Evolutionary conservation across 78 protist genomes (phyloP), one percentile per base, ranked within the genome.

Genomic region (Thecamonas trahens): DNA sequence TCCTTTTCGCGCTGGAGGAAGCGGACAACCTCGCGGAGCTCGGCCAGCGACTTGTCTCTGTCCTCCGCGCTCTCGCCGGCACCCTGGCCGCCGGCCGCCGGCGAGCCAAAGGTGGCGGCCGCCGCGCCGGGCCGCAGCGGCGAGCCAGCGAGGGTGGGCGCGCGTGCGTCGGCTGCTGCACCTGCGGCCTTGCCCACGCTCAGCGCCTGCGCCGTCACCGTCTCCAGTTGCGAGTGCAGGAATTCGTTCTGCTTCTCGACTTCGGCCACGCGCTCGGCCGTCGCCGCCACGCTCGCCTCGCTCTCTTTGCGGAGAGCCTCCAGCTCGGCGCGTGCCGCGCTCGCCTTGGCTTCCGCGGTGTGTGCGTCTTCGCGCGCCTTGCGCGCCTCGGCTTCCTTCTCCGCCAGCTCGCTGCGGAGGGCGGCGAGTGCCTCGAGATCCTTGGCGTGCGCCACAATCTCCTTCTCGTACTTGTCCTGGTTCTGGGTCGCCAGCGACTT

Each of bases 1-100:
- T 32, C 64, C 22, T 18, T 4, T 17, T 58, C 64, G 31, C 64
- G 64, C 15, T 45, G 64, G 18, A 58, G n/a, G 45, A 14, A 37
- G 31, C 64, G 64, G 18, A 37, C 64, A 37, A 58, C 13, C 64
- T 37, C 64, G 64, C 61, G 61, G 28, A 55, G 61, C 15, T 55
- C 61, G 3, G 15, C 61, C 61, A 55, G 17, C 29, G 31, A n/a
- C n/a, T n/a, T n/a, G n/a, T n/a, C n/a, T n/a, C n/a, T n/a, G n/a
- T n/a, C n/a, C n/a, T n/a, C n/a, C n/a, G n/a, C n/a, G n/a, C n/a
- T n/a, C 57, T 54, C 60, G 2, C 18, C 60, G 37, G 28, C 60
- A 6, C 20, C 13, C 60, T 18, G 37, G 37, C 60, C 37, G 28
- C 7, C 60, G 37, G n/a, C n/a, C n/a, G n/a, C n/a, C n/a, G n/a